These are phyloP conservation scores for Vitis rupestris DNA, from an alignment of 164 flowering plant genomes.

Conservation along the genomic window DNA sequence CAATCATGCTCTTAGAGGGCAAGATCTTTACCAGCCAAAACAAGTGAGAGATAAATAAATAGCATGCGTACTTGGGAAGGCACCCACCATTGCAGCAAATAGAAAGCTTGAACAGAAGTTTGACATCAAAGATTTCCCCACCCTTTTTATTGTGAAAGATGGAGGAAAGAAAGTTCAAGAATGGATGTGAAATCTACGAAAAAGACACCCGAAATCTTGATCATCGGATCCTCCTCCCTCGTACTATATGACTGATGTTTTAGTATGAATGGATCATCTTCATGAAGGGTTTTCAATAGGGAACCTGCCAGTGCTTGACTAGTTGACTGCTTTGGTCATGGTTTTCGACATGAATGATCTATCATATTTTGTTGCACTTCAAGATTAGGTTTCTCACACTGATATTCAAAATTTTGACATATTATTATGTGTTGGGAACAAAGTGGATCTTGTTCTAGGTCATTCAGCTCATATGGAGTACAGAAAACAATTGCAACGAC, in stretches of 20 bases:
- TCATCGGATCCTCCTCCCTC: no score
- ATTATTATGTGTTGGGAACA: slow-evolving; percentile 86
- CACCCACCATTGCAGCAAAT: slow-evolving; percentile 88
- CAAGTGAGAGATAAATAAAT: slow-evolving; percentile 97
- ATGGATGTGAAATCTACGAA: no score
- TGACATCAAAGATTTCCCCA: no score
- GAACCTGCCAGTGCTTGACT: slow-evolving; percentile 36
- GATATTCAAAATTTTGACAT: slow-evolving; percentile 70
- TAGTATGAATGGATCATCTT: slow-evolving; percentile 78
- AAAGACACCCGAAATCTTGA: no score
- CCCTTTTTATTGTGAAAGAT: no score
- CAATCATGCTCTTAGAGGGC: slow-evolving; percentile 95
- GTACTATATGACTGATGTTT: slow-evolving; percentile 86
- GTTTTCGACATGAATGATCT: slow-evolving; percentile 78
- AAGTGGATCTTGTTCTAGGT: slow-evolving; percentile 84
- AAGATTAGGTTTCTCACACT: slow-evolving; percentile 65
- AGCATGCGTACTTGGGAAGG: slow-evolving; percentile 97
- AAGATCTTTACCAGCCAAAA: slow-evolving; percentile 87
- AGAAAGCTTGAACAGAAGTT: no score
- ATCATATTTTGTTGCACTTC: slow-evolving; percentile 57
- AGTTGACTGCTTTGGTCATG: slow-evolving; percentile 76
- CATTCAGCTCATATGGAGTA: slow-evolving; percentile 86
- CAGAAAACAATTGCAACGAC: slow-evolving; percentile 52
- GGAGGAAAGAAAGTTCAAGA: no score
- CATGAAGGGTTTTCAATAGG: slow-evolving; percentile 49